Conservation (phyloP, 345 rosid species). For the Mangifera indica region DNA sequence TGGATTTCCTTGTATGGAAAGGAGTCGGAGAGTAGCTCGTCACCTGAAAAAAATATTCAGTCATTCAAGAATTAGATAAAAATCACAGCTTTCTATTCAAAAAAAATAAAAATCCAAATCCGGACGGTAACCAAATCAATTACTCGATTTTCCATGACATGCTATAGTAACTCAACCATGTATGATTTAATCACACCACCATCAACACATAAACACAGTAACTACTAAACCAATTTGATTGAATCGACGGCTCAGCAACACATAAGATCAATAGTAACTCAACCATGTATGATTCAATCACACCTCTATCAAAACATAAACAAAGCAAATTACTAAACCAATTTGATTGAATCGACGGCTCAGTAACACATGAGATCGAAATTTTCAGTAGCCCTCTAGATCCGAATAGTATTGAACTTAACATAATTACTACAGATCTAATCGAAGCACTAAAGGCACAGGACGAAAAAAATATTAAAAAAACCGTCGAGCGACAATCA, state of each 20-base stretch:
- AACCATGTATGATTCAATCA: too few species aligned
- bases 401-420: not conserved
- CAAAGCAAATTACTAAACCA: not conserved
- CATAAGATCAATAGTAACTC: not conserved
- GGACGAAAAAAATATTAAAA: not conserved
- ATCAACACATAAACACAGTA: too few species aligned
- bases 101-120: not conserved
- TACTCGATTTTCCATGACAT: too few species aligned
- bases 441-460: not conserved
- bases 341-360: not conserved
- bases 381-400: not conserved
- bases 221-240: too few species aligned
- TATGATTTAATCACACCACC: too few species aligned
- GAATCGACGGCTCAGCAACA: not conserved
- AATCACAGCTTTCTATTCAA: too few species aligned
- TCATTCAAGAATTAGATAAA: too few species aligned
- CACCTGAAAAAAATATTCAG: constrained; percentile 42
- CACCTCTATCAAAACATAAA: too few species aligned
- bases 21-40: constrained; percentile 96
- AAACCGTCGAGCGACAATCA: not conserved
- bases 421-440: not conserved
- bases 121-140: too few species aligned
- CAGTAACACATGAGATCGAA: not conserved
- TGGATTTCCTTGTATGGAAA: constrained; percentile 81
- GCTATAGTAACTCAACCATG: too few species aligned